Evolutionary conservation across 2,329 filamentous ascomycete genomes (phyloP).

Genomic region (Knoxdaviesia proteae): DNA sequence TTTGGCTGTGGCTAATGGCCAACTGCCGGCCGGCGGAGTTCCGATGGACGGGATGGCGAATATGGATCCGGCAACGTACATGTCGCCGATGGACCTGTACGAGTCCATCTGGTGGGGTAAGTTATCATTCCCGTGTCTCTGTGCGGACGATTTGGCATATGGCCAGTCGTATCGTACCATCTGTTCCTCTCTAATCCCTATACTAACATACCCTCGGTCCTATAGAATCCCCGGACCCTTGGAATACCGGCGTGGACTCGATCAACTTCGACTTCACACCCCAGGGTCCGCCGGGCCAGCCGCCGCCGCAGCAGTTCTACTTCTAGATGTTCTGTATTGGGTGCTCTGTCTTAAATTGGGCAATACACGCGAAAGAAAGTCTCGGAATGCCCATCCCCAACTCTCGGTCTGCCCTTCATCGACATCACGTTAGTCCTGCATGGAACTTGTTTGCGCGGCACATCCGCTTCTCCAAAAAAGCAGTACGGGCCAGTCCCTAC

Average conservation of each 20-base stretch:
- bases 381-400: too few relatives aligned
- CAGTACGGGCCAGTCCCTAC: too few relatives aligned
- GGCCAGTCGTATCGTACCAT: neutral
- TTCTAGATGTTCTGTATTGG: slow-evolving; percentile 18
- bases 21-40: too few relatives aligned
- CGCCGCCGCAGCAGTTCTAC: slow-evolving; percentile 35
- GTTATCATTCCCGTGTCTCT: slow-evolving; percentile 8
- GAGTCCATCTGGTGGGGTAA: slow-evolving; percentile 48
- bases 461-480: too few relatives aligned
- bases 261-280: slow-evolving; percentile 41
- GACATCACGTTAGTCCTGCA: too few relatives aligned
- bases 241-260: slow-evolving; percentile 31
- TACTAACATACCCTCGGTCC: neutral
- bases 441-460: too few relatives aligned
- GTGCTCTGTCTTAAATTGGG: too few relatives aligned
- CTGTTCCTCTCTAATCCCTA: neutral
- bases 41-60: slow-evolving; percentile 23
- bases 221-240: slow-evolving; percentile 36
- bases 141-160: too few relatives aligned
- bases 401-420: too few relatives aligned
- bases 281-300: slow-evolving; percentile 36
- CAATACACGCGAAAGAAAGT: too few relatives aligned
- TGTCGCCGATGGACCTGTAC: slow-evolving; percentile 48
- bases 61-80: slow-evolving; percentile 34
- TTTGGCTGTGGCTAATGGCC: too few relatives aligned